Evolutionary conservation across 164 flowering plant species (phyloP), one percentile per base, ranked within the genome.

Genomic region (Taxillus chinensis): DNA sequence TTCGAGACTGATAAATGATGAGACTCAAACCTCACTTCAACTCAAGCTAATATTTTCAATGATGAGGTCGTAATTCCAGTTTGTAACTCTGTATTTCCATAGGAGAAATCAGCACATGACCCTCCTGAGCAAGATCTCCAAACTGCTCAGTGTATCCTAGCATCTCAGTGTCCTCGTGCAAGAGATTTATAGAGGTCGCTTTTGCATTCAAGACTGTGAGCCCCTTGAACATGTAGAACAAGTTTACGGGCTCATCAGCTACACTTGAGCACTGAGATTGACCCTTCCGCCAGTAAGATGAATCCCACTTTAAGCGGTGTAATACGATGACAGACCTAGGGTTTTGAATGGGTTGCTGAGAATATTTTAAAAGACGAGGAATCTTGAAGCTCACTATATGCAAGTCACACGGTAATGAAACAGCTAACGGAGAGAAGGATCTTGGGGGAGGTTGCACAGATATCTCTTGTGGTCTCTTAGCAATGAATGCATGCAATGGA

Each of bases 81-180:
- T 85, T 95, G 85, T 89, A 95, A 45, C 98, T 95, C 67, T 83
- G 96, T 62, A 95, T 77, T 67, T 95, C 99, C 98, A 91, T 95
- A 17, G 99, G 98, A 45, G 93, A 76, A 46, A 91, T 79, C 15
- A 71, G 39, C 4, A 89, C 76, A 52, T 78, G 81, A 10, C 98
- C 96, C 41, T 89, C 99, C 51, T 72, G 85, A 27, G 75, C 78
- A 58, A 73, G 75, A 63, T 83, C 89, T 62, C 81, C 85, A 43
- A 74, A 60, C 63, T 82, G 84, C 65, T 85, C 89, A 54, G 59
- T 27, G 45, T 86, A 87, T 46, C 99, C 99, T 39, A 95, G 89
- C 74, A 75, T 74, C 63, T 86, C 96, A 7, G 70, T 69, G 60
- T 91, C 96, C 59, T 91, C 96, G 62, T 87, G 95, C 64, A 95